These are phyloP conservation scores for Cystobasidium tubakii DNA, from an alignment of 768 basidiomycete species.

Conservation along the genomic window DNA sequence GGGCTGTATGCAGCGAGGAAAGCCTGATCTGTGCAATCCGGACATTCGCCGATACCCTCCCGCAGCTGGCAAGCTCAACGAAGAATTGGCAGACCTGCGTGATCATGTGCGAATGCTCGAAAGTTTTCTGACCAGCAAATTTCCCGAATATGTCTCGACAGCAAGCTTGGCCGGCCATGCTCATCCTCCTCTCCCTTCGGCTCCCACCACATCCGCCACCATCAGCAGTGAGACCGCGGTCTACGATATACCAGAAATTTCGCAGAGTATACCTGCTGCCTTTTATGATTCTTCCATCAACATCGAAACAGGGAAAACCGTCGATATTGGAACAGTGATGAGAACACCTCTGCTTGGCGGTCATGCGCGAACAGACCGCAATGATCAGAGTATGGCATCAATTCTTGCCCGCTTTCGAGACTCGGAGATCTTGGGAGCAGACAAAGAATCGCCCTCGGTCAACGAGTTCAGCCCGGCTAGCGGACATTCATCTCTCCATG, in stretches of 20 bases:
- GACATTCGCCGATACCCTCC: neutral
- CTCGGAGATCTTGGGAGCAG: neutral
- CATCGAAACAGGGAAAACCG: neutral
- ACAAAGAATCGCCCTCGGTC: neutral
- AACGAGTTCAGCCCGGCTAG: neutral
- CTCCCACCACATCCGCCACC: neutral
- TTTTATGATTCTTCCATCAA: neutral
- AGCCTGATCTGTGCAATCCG: neutral
- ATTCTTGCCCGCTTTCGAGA: neutral
- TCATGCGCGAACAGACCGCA: neutral
- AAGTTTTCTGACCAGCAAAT: neutral
- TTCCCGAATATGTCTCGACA: neutral
- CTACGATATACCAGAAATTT: neutral
- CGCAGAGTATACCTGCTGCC: neutral
- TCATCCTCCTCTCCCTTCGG: neutral
- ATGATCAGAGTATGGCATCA: conserved; percentile 4
- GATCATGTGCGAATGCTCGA: neutral
- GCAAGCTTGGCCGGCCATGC: neutral
- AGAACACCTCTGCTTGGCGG: neutral
- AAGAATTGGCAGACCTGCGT: neutral
- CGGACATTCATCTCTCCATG: neutral
- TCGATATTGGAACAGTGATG: no score
- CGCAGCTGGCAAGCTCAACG: neutral
- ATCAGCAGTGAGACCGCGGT: neutral
- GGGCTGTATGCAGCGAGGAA: neutral